Base-by-base conservation (phyloP, 441 rosid genomes). In the Eutrema salsugineum region DNA sequence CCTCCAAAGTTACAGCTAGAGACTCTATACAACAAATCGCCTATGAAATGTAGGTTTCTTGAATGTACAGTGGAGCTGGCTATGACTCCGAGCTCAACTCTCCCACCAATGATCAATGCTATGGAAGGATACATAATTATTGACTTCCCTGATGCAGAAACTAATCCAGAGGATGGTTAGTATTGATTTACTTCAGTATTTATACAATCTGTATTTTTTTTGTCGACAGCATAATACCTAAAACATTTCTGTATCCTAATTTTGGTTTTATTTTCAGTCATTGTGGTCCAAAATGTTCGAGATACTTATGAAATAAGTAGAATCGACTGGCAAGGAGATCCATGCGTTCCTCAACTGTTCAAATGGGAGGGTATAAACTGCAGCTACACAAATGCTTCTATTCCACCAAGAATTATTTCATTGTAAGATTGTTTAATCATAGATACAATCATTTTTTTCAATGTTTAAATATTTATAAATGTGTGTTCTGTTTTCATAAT, bases 311-410 rank as follows among this genome's bases (percentile, higher is more conserved):
- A 67, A 39, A 0, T 67, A 2, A 50, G n/a, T 49, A 50, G 5
- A 66, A 60, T 51, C 1, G 63, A 59, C 56, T 74, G 73, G 78
- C 68, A 74, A 74, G 73, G 73, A 22, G 78, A 74, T 74, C 73
- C 73, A 0, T 74, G 73, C 0, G 56, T 60, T 11, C 78, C 78
- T 15, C 22, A 2, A 9, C 0, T 58, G 12, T 67, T 67, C 57
- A 59, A 8, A 33, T 74, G 78, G 78, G 78, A 67, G 35, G 68
- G 68, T 16, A 19, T 67, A 14, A 74, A 74, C 0, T 74, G 73
- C 56, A 74, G 68, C n/a, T n/a, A n/a, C n/a, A n/a, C n/a, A n/a
- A n/a, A n/a, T n/a, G n/a, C n/a, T n/a, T n/a, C n/a, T n/a, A n/a
- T n/a, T n/a, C n/a, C n/a, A n/a, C n/a, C n/a, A n/a, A n/a, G n/a